These are phyloP conservation scores for Dictyophora rubrovolvata DNA, from an alignment of 768 basidiomycete species.

Conservation along the genomic window DNA sequence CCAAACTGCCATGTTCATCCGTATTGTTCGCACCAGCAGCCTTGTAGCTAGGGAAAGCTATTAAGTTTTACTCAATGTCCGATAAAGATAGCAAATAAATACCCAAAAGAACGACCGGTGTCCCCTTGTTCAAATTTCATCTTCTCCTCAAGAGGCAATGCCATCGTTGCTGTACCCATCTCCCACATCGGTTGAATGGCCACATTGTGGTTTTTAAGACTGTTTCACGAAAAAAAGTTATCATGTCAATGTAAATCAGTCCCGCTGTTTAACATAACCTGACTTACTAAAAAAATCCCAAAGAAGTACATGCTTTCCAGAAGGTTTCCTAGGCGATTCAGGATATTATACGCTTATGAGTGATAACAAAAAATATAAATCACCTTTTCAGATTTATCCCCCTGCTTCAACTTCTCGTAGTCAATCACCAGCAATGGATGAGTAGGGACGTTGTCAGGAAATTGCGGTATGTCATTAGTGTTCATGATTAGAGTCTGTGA, in stretches of 20 bases:
- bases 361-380: background rate
- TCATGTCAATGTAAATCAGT: background rate
- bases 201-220: slow-evolving; percentile 35
- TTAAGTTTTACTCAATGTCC: background rate
- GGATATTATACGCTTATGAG: background rate
- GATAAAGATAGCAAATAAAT: background rate
- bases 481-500: too few relatives aligned
- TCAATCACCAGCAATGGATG: slow-evolving; percentile 40
- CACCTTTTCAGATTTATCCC: slow-evolving; percentile 25
- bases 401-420: slow-evolving; percentile 25
- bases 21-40: slow-evolving; percentile 21
- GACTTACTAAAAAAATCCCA: slow-evolving; percentile 49
- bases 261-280: too few relatives aligned
- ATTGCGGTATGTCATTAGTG: slow-evolving; percentile 18
- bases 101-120: slow-evolving; percentile 31
- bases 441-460: slow-evolving; percentile 33
- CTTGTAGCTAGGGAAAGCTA: slow-evolving; percentile 17
- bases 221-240: slow-evolving; percentile 9
- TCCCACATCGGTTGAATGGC: slow-evolving; percentile 31
- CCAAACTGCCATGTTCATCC: slow-evolving; percentile 22
- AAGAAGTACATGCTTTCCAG: slow-evolving; percentile 36
- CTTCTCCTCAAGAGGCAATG: slow-evolving; percentile 32
- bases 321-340: slow-evolving; percentile 21
- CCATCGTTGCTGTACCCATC: slow-evolving; percentile 32
- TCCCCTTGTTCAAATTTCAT: slow-evolving; percentile 34